Evolutionary conservation across 2,329 filamentous ascomycete species (phyloP), one percentile per base, ranked within the genome.

Genomic region (Fusarium hainanense): DNA sequence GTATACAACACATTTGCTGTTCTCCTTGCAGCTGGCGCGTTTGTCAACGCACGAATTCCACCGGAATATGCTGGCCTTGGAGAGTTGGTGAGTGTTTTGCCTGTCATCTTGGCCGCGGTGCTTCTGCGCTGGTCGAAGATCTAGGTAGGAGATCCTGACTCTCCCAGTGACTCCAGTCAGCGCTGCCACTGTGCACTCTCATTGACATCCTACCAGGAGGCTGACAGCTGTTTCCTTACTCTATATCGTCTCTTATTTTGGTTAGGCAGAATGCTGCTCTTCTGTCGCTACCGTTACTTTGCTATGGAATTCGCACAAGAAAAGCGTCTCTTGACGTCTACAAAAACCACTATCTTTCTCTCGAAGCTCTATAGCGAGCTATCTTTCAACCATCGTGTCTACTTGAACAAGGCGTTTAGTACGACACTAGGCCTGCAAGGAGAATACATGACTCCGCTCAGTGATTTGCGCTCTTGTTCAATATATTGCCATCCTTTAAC

Each of bases 71-170:
- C 90, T 0, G 91, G 90, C 0, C 73, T 93, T 11, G 92, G 92
- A 0, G 92, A 94, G 80, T 76, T 94, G 32, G 90, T 93, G 1
- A 93, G 92, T 72, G 89, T 94, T 0, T 60, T 92, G 75, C 92
- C 92, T 0, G 90, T 94, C 5, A 85, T 93, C 70, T 52, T 67
- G 52, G 74, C 74, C 0, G 74, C 74, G 5, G 62, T 75, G 13
- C 67, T 75, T 30, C 52, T 75, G 30, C 74, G 72, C 14, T 76
- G 74, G 74, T 67, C 74, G 3, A 71, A 73, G 51, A 57, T 75
- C 28, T 75, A 71, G 25, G 21, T 13, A 6, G 14, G 41, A 43
- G 25, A 6, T 21, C 12, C 11, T 28, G 28, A 27, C 13, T 32
- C 34, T 30, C 18, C 28, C n/a, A 34, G 8, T 47, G 20, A 46